Evolutionary conservation across 331 rosid genomes (phyloP).

Genomic region (Erythrophleum ivorense): DNA sequence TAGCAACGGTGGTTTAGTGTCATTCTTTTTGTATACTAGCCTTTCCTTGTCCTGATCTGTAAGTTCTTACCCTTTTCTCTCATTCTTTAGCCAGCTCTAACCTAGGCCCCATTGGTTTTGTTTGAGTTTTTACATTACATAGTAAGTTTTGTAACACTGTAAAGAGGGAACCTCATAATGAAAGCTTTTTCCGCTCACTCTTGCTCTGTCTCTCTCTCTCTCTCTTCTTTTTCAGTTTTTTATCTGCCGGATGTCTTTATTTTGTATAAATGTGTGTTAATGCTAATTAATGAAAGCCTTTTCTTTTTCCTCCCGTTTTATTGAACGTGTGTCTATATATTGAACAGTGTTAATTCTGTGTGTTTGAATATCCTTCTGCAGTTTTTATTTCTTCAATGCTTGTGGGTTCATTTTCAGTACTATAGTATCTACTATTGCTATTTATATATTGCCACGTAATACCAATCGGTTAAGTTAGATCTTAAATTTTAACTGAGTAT

Average conservation of each 20-base stretch:
- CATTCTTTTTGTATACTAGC: slow-evolving; percentile 80
- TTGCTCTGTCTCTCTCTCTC: too few species aligned
- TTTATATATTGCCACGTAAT: neutral
- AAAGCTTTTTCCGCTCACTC: slow-evolving; percentile 18
- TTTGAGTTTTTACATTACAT: slow-evolving; percentile 20
- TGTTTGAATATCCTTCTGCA: neutral
- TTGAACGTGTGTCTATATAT: slow-evolving; percentile 1
- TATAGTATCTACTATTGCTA: neutral
- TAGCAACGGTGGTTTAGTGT: slow-evolving; percentile 51
- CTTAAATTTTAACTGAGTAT: neutral
- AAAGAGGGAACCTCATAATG: slow-evolving; percentile 52
- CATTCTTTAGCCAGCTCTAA: slow-evolving; percentile 62
- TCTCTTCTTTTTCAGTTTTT: neutral
- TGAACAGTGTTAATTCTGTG: neutral
- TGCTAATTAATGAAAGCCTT: slow-evolving; percentile 24
- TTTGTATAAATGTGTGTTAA: slow-evolving; percentile 18
- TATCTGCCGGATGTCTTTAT: slow-evolving; percentile 5
- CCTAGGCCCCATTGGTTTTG: slow-evolving; percentile 39
- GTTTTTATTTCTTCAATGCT: neutral
- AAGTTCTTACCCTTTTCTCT: slow-evolving; percentile 38
- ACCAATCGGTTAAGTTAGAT: neutral
- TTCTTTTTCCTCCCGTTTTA: neutral
- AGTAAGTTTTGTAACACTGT: slow-evolving; percentile 53
- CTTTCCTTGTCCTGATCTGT: slow-evolving; percentile 41
- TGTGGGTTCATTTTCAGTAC: neutral